phyloP scores from a whole-genome alignment of 208 protist species.

The Trichomonas vaginalis region DNA sequence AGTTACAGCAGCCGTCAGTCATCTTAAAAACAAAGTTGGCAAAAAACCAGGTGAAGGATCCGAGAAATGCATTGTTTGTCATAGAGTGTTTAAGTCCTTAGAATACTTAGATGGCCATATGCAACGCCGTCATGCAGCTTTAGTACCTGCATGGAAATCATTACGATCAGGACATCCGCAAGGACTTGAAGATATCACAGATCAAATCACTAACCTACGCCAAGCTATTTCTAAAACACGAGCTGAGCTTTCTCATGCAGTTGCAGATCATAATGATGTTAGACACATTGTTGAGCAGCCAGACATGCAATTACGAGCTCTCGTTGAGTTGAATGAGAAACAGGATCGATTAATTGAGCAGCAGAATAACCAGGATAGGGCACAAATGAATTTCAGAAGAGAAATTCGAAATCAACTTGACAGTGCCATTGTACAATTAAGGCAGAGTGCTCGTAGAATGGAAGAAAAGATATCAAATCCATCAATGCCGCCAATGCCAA shows the following conservation, averaged over 20 bases:
- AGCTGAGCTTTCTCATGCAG: neutral
- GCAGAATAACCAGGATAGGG: neutral
- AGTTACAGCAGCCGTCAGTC: neutral
- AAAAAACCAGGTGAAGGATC: neutral
- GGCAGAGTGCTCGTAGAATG: neutral
- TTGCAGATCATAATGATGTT: neutral
- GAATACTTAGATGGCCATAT: neutral
- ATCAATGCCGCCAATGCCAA: neutral
- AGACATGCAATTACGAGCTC: neutral
- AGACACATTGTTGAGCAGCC: neutral
- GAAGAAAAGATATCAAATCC: neutral
- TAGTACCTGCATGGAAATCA: neutral
- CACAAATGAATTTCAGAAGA: neutral
- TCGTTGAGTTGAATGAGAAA: neutral
- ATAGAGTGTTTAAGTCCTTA: neutral
- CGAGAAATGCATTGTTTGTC: neutral
- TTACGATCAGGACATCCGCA: neutral
- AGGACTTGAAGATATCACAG: neutral
- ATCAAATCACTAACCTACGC: neutral
- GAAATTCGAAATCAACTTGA: constrained; percentile 3
- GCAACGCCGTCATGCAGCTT: neutral
- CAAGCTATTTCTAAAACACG: neutral
- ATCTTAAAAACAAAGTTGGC: neutral
- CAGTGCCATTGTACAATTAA: neutral
- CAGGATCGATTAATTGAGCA: neutral